Evolutionary conservation across 192 early-diverging fungal genomes (phyloP), one percentile per base, ranked within the genome.

Genomic region (Ramicandelaber brevisporus): DNA sequence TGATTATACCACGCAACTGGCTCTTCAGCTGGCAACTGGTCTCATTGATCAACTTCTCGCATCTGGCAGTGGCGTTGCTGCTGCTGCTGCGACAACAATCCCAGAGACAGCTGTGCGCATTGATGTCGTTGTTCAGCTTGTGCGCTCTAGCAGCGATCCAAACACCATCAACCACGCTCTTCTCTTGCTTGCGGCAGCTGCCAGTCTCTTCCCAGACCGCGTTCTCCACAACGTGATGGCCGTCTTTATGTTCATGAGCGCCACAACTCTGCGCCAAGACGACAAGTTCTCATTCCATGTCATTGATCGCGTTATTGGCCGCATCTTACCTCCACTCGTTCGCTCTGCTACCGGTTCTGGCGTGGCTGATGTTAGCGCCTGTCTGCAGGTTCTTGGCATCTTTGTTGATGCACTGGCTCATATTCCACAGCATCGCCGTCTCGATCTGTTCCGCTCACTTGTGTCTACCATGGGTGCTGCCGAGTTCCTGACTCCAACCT

Each of bases 221-320:
- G 88, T 97, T 3, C 55, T 97, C 13, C 61, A 79, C 35, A 79
- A 84, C 49, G 76, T 86, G 29, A 92, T 97, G 74, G 83, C 86
- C 12, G 69, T 93, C 14, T 97, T 97, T 41, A 97, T 84, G 7
- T 93, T 93, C 42, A 88, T 97, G 88, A 88, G 88, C 10, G 80
- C 77, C 24, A 92, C 81, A 34, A 74, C 85, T 1, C 37, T 97
- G 35, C 68, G 76, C n/a, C 84, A 85, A 46, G 88, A 97, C 49
- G 88, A 97, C 46, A 73, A 78, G 41, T 97, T 85, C 59, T 81
- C 70, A 40, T 89, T 89, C 70, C 72, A 77, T 27, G 83, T 93
- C 3, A 92, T 97, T 36, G 73, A 81, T 33, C 70, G 73, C 43
- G 86, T 83, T 3, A 43, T 93, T 21, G 70, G 73, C 38, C 77